These are phyloP conservation scores for Plasmodium inui DNA, from an alignment of 169 alveolate species.

Conservation along the genomic window DNA sequence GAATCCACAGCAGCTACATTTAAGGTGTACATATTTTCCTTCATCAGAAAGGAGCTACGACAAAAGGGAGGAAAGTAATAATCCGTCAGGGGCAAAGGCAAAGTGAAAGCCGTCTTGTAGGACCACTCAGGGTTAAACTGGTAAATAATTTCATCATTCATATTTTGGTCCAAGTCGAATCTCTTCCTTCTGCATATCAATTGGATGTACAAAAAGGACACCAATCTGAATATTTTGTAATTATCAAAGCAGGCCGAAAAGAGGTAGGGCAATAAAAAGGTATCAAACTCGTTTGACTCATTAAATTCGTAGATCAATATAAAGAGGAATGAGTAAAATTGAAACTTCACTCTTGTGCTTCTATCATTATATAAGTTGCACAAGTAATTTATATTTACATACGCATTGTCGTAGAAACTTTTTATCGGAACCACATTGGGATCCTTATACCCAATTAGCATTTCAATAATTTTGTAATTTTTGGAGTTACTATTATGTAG, in stretches of 20 bases:
- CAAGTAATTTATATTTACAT: constrained; percentile 54
- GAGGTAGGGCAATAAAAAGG: constrained; percentile 43
- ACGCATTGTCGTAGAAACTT: constrained; percentile 40
- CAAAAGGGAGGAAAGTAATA: constrained; percentile 14
- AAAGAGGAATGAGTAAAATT: constrained; percentile 46
- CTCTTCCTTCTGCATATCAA: constrained; percentile 14
- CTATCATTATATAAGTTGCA: constrained; percentile 53
- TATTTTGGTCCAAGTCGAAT: constrained; percentile 20
- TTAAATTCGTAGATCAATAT: constrained; percentile 28
- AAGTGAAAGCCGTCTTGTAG: constrained; percentile 49
- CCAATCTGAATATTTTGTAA: constrained; percentile 44
- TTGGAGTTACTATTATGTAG: constrained; percentile 27
- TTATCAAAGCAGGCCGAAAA: constrained; percentile 61
- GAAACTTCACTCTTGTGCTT: constrained; percentile 38
- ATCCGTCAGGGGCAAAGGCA: constrained; percentile 53
- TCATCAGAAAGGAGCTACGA: constrained; percentile 16
- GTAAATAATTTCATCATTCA: constrained; percentile 43
- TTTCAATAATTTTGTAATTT: constrained; percentile 59
- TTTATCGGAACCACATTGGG: constrained; percentile 60
- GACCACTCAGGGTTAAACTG: constrained; percentile 69
- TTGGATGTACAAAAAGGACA: constrained; percentile 35
- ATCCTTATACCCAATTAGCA: constrained; percentile 69
- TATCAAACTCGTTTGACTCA: constrained; percentile 32
- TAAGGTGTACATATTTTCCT: constrained; percentile 26
- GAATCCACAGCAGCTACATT: neutral